Base-by-base conservation (phyloP, 2,329 filamentous ascomycete species). In the Colletotrichum spaethianum region DNA sequence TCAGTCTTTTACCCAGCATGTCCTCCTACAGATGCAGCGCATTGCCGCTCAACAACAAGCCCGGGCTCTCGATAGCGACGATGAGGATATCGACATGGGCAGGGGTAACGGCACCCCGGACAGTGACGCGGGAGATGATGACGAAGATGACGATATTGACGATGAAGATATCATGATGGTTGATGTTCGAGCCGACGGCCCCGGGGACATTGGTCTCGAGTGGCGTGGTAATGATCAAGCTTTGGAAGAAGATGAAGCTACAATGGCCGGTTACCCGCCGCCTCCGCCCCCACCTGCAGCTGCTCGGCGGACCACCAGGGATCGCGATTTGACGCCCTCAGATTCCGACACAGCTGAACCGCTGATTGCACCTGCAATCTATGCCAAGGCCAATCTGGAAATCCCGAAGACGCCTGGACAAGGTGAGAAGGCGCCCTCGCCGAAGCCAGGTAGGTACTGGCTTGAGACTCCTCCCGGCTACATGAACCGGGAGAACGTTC, bases 381-480 rank as follows among this genome's bases (percentile, higher is more conserved):
- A 90, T 77, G 86, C 89, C 28, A 93, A 92, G 78, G 87, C 89
- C 4, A 91, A 91, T 72, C 82, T 93, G 40, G 89, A 92, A 14
- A 92, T 98, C 31, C 96, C 96, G 6, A 93, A 93, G 79, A 98
- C 96, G 0, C 95, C 95, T 1, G 90, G 89, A 28, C 78, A 82
- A n/a, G 74, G 77, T 12, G 80, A 82, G 7, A 87, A 86, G 75
- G 81, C 83, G 63, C 76, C 80, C 56, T 87, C 89, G 14, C 88
- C 89, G n/a, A 89, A 87, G 65, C 92, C 94, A 14, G 92, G 94
- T 16, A 88, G 89, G 64, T 96, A 98, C 82, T 98, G 96, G 96
- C 87, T 96, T 44, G 92, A 94, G 76, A 94, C 93, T 44, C 94
- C 96, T 8, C 85, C 89, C 23, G 88, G 89, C 40, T 96, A 93